Percentiles rank a stretch among this genome's conserved stretches.
Evolutionary conservation across 1,284 basidiomycete species (phyloP).

Genomic region (Thelephora terrestris): DNA sequence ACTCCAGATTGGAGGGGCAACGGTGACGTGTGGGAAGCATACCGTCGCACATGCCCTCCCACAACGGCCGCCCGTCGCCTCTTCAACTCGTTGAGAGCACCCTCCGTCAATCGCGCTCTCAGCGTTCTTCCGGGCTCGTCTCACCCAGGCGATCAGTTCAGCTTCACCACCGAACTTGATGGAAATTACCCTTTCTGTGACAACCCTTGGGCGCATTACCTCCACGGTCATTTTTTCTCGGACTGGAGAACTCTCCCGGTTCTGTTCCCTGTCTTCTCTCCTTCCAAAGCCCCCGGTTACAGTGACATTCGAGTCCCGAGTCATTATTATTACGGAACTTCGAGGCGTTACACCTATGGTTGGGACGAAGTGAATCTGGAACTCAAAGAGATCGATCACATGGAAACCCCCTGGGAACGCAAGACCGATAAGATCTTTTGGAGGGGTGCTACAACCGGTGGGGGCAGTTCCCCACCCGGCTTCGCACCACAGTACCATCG

Average conservation of each 20-base stretch:
- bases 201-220: slow-evolving; percentile 73
- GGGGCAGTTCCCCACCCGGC: slow-evolving; percentile 79
- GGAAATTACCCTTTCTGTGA: slow-evolving; percentile 69
- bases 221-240: slow-evolving; percentile 91
- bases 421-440: slow-evolving; percentile 71
- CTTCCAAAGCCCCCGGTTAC: slow-evolving; percentile 76
- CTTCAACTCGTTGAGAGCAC: slow-evolving; percentile 58
- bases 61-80: slow-evolving; percentile 70
- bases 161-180: slow-evolving; percentile 50
- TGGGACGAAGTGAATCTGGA: slow-evolving; percentile 72
- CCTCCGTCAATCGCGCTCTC: slow-evolving; percentile 22
- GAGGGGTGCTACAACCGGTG: slow-evolving; percentile 88
- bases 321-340: slow-evolving; percentile 87
- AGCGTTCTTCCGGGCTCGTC: slow-evolving; percentile 14
- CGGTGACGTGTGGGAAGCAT: slow-evolving; percentile 87
- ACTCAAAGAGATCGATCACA: slow-evolving; percentile 63
- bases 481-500: slow-evolving; percentile 81
- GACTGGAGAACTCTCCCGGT: slow-evolving; percentile 85
- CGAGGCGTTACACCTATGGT: slow-evolving; percentile 78
- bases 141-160: slow-evolving; percentile 42
- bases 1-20: slow-evolving; percentile 75
- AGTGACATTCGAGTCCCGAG: slow-evolving; percentile 87
- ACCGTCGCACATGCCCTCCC: slow-evolving; percentile 83
- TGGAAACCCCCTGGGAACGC: slow-evolving; percentile 77
- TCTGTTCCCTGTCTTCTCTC: slow-evolving; percentile 86